Evolutionary conservation across 2,329 filamentous ascomycete genomes (phyloP), one percentile per base, ranked within the genome.

Genomic region (Ophiostoma sp.): DNA sequence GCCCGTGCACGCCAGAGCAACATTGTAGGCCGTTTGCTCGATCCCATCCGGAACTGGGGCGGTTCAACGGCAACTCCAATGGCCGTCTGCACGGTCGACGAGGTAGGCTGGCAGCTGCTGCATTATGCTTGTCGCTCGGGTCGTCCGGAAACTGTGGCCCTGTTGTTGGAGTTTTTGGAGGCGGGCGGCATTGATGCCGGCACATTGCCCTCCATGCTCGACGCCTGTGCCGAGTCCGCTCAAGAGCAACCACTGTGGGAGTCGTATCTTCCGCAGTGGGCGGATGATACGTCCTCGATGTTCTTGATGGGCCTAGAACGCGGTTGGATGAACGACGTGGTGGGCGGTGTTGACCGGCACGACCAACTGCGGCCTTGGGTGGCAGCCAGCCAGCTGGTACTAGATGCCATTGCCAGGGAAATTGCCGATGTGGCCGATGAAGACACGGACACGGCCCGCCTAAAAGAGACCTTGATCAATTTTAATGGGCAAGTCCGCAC

Each of bases 1-100:
- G 25, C 55, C 55, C 55, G 55, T 25, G 55, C 55, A 33, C 55
- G 55, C 55, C 55, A 59, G 55, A 59, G 55, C 55, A 59, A 59
- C n/a, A 17, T 59, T 6, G 55, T 33, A 9, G 55, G 55, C 8
- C 8, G 22, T 59, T 31, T 59, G n/a, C 25, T 59, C 28, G 55
- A 59, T 25, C 2, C 9, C 25, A 59, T 59, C 22, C 22, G 25
- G n/a, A 25, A 3, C n/a, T 4, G 17, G 55, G 55, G 9, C n/a
- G 22, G 17, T n/a, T n/a, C n/a, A n/a, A n/a, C n/a, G 1, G 55
- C 22, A 28, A 8, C 3, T 31, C 19, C 1, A 15, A 8, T 25
- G 17, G 55, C 55, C 7, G 4, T 59, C 25, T 28, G 8, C 15
- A 11, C 55, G 2, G 55, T 15, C 55, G 55, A 59, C 25, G 55